Evolutionary conservation across 2,329 filamentous ascomycete species (phyloP).

Genomic region (Botryotinia calthae): DNA sequence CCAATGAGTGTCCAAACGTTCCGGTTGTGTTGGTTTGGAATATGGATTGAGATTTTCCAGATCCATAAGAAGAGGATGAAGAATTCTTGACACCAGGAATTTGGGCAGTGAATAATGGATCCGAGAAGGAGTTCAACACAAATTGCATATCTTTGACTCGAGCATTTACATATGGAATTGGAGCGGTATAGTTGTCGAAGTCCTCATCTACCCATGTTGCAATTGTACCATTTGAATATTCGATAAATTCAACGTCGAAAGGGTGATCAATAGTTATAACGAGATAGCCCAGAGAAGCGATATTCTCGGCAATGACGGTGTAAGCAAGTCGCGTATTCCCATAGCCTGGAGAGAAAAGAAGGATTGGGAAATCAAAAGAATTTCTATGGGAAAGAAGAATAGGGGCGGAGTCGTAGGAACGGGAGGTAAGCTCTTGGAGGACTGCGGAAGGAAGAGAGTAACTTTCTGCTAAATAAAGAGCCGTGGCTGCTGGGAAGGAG

Average conservation of each 20-base stretch:
- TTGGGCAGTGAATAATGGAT: background rate
- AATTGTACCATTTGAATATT: constrained; percentile 36
- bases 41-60: background rate
- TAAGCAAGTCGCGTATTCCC: constrained; percentile 38
- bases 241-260: constrained; percentile 39
- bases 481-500: constrained; percentile 9
- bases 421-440: background rate
- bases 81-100: background rate
- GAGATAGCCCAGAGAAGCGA: constrained; percentile 40
- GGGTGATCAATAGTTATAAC: constrained; percentile 41
- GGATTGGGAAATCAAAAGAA: constrained; percentile 31
- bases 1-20: constrained; percentile 39
- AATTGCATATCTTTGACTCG: constrained; percentile 32
- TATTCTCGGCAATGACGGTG: constrained; percentile 35
- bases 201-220: constrained; percentile 23
- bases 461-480: constrained; percentile 5
- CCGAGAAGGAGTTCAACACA: constrained; percentile 29
- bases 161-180: constrained; percentile 24
- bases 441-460: constrained; percentile 5
- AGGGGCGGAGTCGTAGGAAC: constrained; percentile 7
- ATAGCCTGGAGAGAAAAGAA: constrained; percentile 40
- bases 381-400: background rate
- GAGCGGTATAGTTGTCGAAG: constrained; percentile 23
- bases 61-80: background rate
- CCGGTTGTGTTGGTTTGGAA: constrained; percentile 29